Conservation (phyloP, 768 basidiomycete genomes). For the Russula abietina region DNA sequence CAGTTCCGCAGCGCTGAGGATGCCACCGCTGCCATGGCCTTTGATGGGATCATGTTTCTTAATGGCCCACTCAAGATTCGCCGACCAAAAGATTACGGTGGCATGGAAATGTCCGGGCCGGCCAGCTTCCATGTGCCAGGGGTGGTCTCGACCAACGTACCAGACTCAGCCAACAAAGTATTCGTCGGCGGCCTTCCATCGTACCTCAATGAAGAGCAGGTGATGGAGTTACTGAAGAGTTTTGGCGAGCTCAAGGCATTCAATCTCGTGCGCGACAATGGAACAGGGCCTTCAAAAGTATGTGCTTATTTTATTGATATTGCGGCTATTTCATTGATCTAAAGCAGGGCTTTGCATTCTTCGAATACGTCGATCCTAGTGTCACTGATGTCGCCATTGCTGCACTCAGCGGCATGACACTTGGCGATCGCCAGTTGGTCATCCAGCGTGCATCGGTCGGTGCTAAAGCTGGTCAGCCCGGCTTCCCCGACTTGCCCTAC, state of each 20-base stretch:
- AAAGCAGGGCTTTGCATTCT: slow-evolving; percentile 92
- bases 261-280: slow-evolving; percentile 94
- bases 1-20: slow-evolving; percentile 98
- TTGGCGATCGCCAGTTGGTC: slow-evolving; percentile 91
- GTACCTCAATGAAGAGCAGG: slow-evolving; percentile 97
- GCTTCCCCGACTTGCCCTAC: slow-evolving; percentile 60
- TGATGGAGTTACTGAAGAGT: slow-evolving; percentile 93
- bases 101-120: slow-evolving; percentile 44
- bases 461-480: slow-evolving; percentile 68
- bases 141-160: slow-evolving; percentile 93
- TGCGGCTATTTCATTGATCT: not conserved
- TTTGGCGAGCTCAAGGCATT: slow-evolving; percentile 98
- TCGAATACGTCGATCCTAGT: slow-evolving; percentile 86
- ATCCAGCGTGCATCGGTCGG: slow-evolving; percentile 97
- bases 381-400: slow-evolving; percentile 96
- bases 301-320: slow-evolving; percentile 15
- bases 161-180: slow-evolving; percentile 96
- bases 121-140: slow-evolving; percentile 83
- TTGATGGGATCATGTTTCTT: slow-evolving; percentile 95
- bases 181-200: slow-evolving; percentile 95
- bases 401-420: slow-evolving; percentile 94
- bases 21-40: slow-evolving; percentile 93
- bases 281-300: slow-evolving; percentile 84
- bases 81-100: slow-evolving; percentile 95
- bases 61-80: slow-evolving; percentile 96